Conservation (phyloP, 1,284 basidiomycete species). For the Erythrobasidium hasegawianum region DNA sequence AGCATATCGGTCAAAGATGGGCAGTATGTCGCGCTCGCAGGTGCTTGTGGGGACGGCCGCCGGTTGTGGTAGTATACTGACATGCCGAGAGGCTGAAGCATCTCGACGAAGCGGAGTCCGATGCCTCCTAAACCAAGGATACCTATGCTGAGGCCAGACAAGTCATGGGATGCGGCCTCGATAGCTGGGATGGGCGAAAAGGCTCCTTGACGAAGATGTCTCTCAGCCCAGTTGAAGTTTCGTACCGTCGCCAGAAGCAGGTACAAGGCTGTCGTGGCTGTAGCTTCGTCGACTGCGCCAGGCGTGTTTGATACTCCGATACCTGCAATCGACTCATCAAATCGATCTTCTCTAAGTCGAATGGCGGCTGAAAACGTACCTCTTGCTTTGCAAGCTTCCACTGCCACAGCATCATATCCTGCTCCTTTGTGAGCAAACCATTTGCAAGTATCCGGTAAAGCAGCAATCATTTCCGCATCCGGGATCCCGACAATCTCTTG, state of each 20-base stretch:
- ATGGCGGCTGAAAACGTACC: constrained; percentile 50
- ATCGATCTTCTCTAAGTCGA: no score
- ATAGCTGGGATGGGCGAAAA: neutral
- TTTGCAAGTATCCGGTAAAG: constrained; percentile 2
- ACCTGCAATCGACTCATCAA: constrained; percentile 53
- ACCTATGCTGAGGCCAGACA: constrained; percentile 71
- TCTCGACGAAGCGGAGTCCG: constrained; percentile 54
- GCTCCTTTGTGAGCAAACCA: constrained; percentile 36
- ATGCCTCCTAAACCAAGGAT: constrained; percentile 89
- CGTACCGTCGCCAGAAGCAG: constrained; percentile 68
- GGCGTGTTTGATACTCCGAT: constrained; percentile 85
- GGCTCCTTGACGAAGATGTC: neutral
- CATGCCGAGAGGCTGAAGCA: constrained; percentile 65
- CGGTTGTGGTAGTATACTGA: constrained; percentile 70
- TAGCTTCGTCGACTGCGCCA: constrained; percentile 83
- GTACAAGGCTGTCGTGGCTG: constrained; percentile 82
- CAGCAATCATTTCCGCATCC: constrained; percentile 34
- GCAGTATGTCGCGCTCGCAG: constrained; percentile 66
- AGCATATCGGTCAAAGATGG: constrained; percentile 66
- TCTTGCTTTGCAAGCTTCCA: constrained; percentile 65
- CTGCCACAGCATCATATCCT: constrained; percentile 55
- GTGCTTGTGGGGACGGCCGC: constrained; percentile 48
- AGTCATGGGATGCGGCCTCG: constrained; percentile 57
- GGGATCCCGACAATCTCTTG: constrained; percentile 11
- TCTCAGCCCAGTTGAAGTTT: constrained; percentile 4